Percentiles rank a stretch among this genome's conserved stretches.
phyloP scores from a whole-genome alignment of 2,329 filamentous ascomycete species.

The Pseudopyrenochaeta lycopersici region DNA sequence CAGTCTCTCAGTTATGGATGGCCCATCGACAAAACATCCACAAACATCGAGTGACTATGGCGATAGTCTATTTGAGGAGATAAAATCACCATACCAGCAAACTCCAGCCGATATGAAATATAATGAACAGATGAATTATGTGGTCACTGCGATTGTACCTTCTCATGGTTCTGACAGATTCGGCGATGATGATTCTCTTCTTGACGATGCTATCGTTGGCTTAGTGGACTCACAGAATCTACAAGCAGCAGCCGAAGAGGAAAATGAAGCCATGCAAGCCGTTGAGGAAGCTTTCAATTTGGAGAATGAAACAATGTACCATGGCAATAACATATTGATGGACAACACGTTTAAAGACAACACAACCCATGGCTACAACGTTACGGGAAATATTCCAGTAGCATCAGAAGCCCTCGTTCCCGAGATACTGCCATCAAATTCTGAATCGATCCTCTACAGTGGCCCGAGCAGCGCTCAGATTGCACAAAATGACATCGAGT shows the following conservation, averaged over 20 bases:
- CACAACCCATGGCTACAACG: neutral
- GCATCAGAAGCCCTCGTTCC: neutral
- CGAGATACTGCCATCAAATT: no score
- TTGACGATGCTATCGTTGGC: conserved; percentile 44
- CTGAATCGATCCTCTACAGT: no score
- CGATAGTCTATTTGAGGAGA: conserved; percentile 29
- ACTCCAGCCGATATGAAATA: neutral
- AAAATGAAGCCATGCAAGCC: neutral
- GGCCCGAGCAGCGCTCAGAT: no score
- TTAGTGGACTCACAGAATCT: conserved; percentile 42
- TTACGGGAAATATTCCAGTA: neutral
- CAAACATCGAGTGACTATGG: conserved; percentile 41
- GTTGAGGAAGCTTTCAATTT: conserved; percentile 1
- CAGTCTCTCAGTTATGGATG: conserved; percentile 33
- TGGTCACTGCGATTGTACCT: neutral
- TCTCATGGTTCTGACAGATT: conserved; percentile 31
- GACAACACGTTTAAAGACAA: neutral
- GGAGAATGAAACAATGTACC: conserved; percentile 7
- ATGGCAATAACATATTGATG: conserved; percentile 11
- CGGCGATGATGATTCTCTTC: conserved; percentile 40
- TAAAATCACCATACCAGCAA: conserved; percentile 1
- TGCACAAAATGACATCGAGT: no score
- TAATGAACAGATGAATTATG: neutral
- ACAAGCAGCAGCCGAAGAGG: conserved; percentile 1
- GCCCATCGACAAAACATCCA: neutral